Base-by-base conservation (phyloP, 2,329 filamentous ascomycete species). In the Zarea fungicola region DNA sequence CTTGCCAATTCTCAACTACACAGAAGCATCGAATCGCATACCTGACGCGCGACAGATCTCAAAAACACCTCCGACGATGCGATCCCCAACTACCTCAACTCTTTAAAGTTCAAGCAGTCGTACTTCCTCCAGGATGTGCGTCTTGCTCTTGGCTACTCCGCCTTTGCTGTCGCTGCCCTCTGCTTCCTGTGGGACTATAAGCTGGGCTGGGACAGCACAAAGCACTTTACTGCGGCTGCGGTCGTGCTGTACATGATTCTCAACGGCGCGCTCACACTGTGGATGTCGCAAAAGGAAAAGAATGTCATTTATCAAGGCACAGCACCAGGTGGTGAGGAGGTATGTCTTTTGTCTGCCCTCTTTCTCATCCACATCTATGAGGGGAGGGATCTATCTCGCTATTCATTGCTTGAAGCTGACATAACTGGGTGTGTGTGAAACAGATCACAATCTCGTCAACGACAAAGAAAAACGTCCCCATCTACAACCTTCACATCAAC, bases 11-110 rank as follows among this genome's bases (percentile, higher is more conserved):
- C n/a, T n/a, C n/a, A n/a, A n/a, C n/a, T n/a, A n/a, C n/a, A n/a
- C n/a, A n/a, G n/a, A n/a, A n/a, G n/a, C 13, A 14, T n/a, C 16
- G 13, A 32, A 10, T 10, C 29, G 29, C 29, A 16, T 21, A 22
- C 31, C 29, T 40, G 39, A 18, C 45, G 29, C 23, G 23, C 35
- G 19, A 19, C 64, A 95, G 93, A 97, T 66, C 85, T 99, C 55
- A 97, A 97, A 71, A 95, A 93, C 73, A 95, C 91, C 32, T 89
- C 88, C 57, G 93, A 99, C 72, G 93, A 99, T 71, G 89, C 91
- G 50, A 84, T 99, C 52, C 83, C 87, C 51, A 90, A 93, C 71
- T 97, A 97, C 74, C 83, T 99, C 55, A 92, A 89, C 69, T 87
- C 83, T 26, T 83, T 97, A 65, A 84, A 77, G 57, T 96, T 96